Evolutionary conservation across 169 alveolate species (phyloP).

Genomic region (Plasmodium coatneyi): DNA sequence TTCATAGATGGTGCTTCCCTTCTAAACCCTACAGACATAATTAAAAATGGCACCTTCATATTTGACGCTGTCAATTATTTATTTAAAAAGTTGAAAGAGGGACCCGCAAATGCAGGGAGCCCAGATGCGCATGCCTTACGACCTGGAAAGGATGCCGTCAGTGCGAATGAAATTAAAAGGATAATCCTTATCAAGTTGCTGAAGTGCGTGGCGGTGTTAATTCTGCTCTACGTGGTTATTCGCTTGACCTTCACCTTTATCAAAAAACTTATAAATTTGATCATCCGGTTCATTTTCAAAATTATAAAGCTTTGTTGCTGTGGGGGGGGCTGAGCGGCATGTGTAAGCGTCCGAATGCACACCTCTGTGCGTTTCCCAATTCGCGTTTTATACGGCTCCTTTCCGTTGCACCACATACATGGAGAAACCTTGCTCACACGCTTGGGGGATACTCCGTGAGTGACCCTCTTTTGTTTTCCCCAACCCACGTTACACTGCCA

Average conservation of each 20-base stretch:
- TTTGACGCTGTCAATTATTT: conserved; percentile 40
- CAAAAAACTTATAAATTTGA: conserved; percentile 29
- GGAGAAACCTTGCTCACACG: background rate
- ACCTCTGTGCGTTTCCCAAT: background rate
- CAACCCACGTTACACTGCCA: background rate
- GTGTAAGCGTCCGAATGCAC: background rate
- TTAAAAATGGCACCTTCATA: conserved; percentile 38
- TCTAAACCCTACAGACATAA: background rate
- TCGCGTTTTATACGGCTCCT: background rate
- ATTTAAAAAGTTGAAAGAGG: background rate
- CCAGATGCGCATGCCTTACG: background rate
- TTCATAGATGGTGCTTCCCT: conserved; percentile 12
- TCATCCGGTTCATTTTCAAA: conserved; percentile 18
- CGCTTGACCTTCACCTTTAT: conserved; percentile 18
- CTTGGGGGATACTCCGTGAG: background rate
- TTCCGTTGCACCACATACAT: background rate
- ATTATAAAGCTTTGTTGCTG: conserved; percentile 64
- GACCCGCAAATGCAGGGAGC: background rate
- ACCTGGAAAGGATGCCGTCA: background rate
- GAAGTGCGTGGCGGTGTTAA: conserved; percentile 26
- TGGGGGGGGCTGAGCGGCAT: conserved; percentile 21
- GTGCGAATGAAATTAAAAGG: conserved; percentile 38
- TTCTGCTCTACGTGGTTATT: background rate
- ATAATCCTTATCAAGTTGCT: conserved; percentile 36
- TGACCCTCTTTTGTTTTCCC: background rate